Percentiles rank a stretch among this genome's conserved stretches.
These are phyloP conservation scores for Aspergillus sp. DNA, from an alignment of 2,329 filamentous ascomycete genomes.

Conservation along the genomic window DNA sequence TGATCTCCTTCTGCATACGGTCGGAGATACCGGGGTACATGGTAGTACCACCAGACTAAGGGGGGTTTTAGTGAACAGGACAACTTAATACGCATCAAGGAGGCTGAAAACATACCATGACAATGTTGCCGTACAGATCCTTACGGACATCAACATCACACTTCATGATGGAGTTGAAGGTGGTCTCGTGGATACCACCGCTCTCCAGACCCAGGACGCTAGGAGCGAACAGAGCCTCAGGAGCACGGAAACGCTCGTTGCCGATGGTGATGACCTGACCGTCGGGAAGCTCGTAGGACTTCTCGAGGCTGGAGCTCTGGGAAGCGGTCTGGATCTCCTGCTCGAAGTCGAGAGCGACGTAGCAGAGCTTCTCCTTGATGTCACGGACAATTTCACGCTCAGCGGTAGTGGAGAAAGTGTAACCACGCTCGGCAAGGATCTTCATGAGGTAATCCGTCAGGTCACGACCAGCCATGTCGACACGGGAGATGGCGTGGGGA, in stretches of 20 bases:
- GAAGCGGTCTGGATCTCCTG: slow-evolving; percentile 99
- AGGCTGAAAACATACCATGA: slow-evolving; percentile 75
- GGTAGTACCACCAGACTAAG: slow-evolving; percentile 97
- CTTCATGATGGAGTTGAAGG: slow-evolving; percentile 99
- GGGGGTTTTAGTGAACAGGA: slow-evolving; percentile 17
- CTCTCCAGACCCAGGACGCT: slow-evolving; percentile 97
- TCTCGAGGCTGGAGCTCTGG: slow-evolving; percentile 98
- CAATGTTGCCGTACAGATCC: slow-evolving; percentile 99
- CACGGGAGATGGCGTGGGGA: slow-evolving; percentile 99
- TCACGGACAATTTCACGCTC: slow-evolving; percentile 99
- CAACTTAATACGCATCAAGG: neutral
- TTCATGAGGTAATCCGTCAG: slow-evolving; percentile 99
- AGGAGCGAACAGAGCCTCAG: slow-evolving; percentile 99
- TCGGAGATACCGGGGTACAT: slow-evolving; percentile 99
- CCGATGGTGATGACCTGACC: slow-evolving; percentile 99
- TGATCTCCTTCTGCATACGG: slow-evolving; percentile 99
- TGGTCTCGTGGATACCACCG: slow-evolving; percentile 98
- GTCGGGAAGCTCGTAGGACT: slow-evolving; percentile 99
- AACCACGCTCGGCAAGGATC: slow-evolving; percentile 98
- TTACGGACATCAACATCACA: slow-evolving; percentile 99
- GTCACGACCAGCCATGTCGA: slow-evolving; percentile 99
- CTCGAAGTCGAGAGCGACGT: slow-evolving; percentile 99
- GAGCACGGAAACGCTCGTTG: slow-evolving; percentile 99
- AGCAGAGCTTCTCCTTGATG: slow-evolving; percentile 99
- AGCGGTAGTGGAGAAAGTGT: slow-evolving; percentile 99